Percentiles rank a stretch among this genome's conserved stretches.
phyloP scores from a whole-genome alignment of 345 rosid species.

The Rhodamnia argentea region DNA sequence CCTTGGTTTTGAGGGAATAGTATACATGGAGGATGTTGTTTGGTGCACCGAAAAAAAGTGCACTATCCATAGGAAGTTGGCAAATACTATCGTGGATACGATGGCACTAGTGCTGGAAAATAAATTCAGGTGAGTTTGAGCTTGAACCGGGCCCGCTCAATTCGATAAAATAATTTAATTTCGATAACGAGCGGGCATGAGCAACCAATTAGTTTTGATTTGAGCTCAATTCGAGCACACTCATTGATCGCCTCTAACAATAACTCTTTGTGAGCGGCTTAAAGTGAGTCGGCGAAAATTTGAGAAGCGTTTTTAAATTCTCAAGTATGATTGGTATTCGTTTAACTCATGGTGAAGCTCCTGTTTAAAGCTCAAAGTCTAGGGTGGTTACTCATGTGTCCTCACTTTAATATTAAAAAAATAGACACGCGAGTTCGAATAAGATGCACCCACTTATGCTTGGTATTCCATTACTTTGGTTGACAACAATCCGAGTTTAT shows the following conservation, averaged over 20 bases:
- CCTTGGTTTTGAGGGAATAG: no score
- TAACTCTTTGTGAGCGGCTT: background rate
- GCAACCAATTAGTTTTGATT: background rate
- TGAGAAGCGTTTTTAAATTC: background rate
- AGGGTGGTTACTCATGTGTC: background rate
- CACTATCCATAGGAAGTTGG: background rate
- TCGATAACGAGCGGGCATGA: fast-evolving
- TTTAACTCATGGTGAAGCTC: background rate
- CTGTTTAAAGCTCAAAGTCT: background rate
- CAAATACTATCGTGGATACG: background rate
- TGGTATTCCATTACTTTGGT: background rate
- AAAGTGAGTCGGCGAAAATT: no score
- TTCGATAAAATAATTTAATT: background rate
- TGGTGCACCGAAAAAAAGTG: no score
- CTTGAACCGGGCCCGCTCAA: fast-evolving
- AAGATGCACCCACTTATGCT: background rate
- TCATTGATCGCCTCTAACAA: background rate
- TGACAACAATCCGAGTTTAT: background rate
- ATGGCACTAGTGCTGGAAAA: background rate
- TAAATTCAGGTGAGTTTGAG: background rate
- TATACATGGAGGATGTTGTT: no score
- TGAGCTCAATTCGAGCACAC: background rate
- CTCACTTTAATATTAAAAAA: background rate
- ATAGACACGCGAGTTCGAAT: background rate
- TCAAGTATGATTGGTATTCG: background rate